Evolutionary conservation across 768 basidiomycete genomes (phyloP).

Genomic region (Leucocoprinus sp.): DNA sequence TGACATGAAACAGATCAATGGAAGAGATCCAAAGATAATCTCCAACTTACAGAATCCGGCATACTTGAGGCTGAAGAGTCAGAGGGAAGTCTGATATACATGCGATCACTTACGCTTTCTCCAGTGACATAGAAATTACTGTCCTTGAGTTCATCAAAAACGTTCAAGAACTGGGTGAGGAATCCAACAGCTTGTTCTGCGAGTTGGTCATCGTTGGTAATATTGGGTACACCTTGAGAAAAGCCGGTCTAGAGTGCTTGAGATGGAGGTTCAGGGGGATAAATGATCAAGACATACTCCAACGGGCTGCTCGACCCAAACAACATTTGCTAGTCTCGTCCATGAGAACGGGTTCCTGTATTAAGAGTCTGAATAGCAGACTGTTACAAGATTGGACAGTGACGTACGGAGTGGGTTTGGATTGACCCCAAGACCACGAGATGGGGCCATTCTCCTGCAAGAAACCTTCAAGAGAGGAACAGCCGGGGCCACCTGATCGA

Average conservation of each 20-base stretch:
- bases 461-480: conserved; percentile 64
- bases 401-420: conserved; percentile 40
- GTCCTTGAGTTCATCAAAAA: conserved; percentile 65
- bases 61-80: conserved; percentile 40
- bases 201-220: conserved; percentile 47
- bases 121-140: conserved; percentile 67
- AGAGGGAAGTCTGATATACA: conserved; percentile 13
- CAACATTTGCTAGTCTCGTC: conserved; percentile 69
- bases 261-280: conserved; percentile 37
- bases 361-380: background rate
- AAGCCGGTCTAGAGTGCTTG: conserved; percentile 44
- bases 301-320: conserved; percentile 78
- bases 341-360: conserved; percentile 56
- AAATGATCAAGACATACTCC: conserved; percentile 70
- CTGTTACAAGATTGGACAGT: background rate
- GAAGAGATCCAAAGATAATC: conserved; percentile 31
- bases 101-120: conserved; percentile 54
- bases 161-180: conserved; percentile 65
- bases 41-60: conserved; percentile 53
- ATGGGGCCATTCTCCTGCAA: conserved; percentile 77
- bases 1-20: conserved; percentile 19
- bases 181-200: conserved; percentile 49
- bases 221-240: conserved; percentile 56
- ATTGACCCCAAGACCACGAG: conserved; percentile 56
- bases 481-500: conserved; percentile 72